Percentiles rank a stretch among this genome's conserved stretches.
Evolutionary conservation across 2,329 filamentous ascomycete genomes (phyloP).

Genomic region (Ophioceras dolichostomum): DNA sequence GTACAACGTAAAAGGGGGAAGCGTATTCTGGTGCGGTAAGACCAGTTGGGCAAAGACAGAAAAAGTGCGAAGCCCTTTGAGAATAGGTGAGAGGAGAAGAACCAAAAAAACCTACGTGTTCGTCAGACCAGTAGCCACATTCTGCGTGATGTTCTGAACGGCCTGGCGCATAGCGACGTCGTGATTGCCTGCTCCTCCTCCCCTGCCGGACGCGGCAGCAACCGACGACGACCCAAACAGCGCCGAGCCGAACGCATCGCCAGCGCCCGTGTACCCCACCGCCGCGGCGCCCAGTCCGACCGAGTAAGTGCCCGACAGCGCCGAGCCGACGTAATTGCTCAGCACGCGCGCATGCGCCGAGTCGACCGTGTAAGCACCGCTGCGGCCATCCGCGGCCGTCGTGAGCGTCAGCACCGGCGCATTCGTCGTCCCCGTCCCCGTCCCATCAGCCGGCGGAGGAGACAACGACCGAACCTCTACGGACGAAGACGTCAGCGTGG

Average conservation of each 20-base stretch:
- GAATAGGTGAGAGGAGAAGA: background rate
- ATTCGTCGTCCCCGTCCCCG: too few relatives aligned
- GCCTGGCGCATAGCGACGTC: conserved; percentile 6
- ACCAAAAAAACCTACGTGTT: conserved; percentile 7
- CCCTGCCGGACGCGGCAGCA: background rate
- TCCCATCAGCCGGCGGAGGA: background rate
- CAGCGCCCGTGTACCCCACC: conserved; percentile 6
- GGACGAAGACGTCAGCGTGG: conserved; percentile 7
- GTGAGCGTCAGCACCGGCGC: background rate
- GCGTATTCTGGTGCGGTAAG: background rate
- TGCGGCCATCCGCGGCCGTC: background rate
- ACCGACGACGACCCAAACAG: conserved; percentile 6
- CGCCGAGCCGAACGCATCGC: conserved; percentile 9
- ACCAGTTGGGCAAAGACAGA: background rate
- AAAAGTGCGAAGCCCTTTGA: background rate
- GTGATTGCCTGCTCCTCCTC: background rate
- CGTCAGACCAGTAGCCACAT: conserved; percentile 10
- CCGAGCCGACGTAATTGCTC: conserved; percentile 7
- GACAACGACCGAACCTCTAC: background rate
- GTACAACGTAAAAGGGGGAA: conserved; percentile 3
- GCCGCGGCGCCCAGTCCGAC: conserved; percentile 4
- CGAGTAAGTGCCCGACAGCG: conserved; percentile 11
- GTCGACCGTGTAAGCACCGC: conserved; percentile 7
- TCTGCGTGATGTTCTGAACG: conserved; percentile 10
- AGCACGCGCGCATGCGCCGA: conserved; percentile 7